These are phyloP conservation scores for Amoebophrya sp. DNA, from an alignment of 169 alveolate species.

Conservation along the genomic window DNA sequence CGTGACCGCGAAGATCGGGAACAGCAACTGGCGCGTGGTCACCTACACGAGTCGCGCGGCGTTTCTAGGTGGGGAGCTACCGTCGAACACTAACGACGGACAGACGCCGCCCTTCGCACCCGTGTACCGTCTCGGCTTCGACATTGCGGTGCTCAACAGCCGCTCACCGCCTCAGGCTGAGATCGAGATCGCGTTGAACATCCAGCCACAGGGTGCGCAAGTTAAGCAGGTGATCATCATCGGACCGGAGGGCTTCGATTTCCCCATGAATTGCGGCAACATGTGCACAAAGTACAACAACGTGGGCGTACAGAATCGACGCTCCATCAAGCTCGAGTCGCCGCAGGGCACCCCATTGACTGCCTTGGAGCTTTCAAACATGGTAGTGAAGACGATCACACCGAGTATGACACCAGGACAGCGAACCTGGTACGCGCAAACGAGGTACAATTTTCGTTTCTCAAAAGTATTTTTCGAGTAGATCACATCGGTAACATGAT, in stretches of 20 bases:
- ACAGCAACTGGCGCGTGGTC: not conserved
- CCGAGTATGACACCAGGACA: not conserved
- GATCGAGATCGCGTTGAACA: not conserved
- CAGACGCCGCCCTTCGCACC: slow-evolving; percentile 29
- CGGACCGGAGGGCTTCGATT: slow-evolving; percentile 27
- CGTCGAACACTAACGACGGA: slow-evolving; percentile 31
- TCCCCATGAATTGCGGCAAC: slow-evolving; percentile 17
- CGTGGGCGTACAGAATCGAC: not conserved
- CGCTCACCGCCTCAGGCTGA: slow-evolving; percentile 29
- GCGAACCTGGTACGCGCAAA: not conserved
- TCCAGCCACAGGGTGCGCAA: not conserved
- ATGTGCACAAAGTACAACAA: slow-evolving; percentile 23
- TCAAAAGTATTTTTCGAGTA: too few relatives aligned
- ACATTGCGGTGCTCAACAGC: not conserved
- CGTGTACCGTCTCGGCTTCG: not conserved
- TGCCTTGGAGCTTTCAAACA: not conserved
- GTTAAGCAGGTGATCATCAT: slow-evolving; percentile 24
- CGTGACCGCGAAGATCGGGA: slow-evolving; percentile 10
- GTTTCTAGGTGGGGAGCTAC: slow-evolving; percentile 3
- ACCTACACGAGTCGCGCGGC: not conserved
- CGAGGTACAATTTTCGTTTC: too few relatives aligned
- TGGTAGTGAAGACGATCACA: not conserved
- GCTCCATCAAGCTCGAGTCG: not conserved
- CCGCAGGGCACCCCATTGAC: not conserved
- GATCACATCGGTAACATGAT: too few relatives aligned